Evolutionary conservation across 2,329 filamentous ascomycete genomes (phyloP).

Genomic region (Myriosclerotinia curreyana): DNA sequence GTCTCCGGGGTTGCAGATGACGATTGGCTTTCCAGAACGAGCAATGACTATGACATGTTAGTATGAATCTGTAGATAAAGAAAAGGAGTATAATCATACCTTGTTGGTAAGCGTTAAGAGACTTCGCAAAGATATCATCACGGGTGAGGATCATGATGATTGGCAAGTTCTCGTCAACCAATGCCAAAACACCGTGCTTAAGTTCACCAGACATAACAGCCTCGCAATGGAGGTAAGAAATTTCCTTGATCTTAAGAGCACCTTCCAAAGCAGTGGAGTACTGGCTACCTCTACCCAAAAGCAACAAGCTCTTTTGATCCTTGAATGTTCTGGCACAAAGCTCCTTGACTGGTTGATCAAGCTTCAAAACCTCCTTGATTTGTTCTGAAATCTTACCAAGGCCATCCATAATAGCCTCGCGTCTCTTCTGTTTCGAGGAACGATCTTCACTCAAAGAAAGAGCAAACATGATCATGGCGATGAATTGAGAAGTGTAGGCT

Average conservation of each 20-base stretch:
- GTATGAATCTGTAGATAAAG: slow-evolving; percentile 24
- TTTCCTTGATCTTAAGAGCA: slow-evolving; percentile 99
- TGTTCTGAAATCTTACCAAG: slow-evolving; percentile 83
- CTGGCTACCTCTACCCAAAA: slow-evolving; percentile 92
- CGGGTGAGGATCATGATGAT: slow-evolving; percentile 99
- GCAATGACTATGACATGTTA: slow-evolving; percentile 70
- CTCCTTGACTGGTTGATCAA: slow-evolving; percentile 91
- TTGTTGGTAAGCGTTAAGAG: slow-evolving; percentile 99
- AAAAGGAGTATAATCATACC: slow-evolving; percentile 49
- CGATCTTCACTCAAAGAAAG: slow-evolving; percentile 94
- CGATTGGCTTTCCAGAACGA: slow-evolving; percentile 91
- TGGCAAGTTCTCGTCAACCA: slow-evolving; percentile 96
- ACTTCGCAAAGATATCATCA: slow-evolving; percentile 95
- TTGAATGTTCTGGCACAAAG: slow-evolving; percentile 91
- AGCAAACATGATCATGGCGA: slow-evolving; percentile 99
- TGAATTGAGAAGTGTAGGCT: slow-evolving; percentile 98
- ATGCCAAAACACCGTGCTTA: slow-evolving; percentile 95
- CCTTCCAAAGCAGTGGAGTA: slow-evolving; percentile 96
- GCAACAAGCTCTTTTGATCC: slow-evolving; percentile 92
- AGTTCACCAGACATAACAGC: slow-evolving; percentile 99
- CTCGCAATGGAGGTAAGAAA: slow-evolving; percentile 98
- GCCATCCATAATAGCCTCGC: slow-evolving; percentile 95
- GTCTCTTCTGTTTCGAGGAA: slow-evolving; percentile 85
- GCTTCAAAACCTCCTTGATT: slow-evolving; percentile 86
- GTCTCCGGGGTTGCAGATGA: slow-evolving; percentile 92